Percentiles rank a stretch among this genome's conserved stretches.
Evolutionary conservation across 2,329 filamentous ascomycete genomes (phyloP).

Genomic region (Aspergillus aculeatus): DNA sequence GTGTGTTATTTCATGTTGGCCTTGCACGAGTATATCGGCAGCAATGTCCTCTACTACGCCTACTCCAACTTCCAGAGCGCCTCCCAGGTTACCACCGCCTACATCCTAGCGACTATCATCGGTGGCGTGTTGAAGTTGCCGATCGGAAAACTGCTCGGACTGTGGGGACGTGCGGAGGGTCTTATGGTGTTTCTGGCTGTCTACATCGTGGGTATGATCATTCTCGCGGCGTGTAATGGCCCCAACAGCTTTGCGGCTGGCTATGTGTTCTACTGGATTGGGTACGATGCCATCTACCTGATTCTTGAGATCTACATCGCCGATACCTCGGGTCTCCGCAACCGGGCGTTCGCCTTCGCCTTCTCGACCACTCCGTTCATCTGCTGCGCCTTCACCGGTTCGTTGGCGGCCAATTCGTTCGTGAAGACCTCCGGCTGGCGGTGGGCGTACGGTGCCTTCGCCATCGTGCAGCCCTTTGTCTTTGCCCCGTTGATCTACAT

Average conservation of each 20-base stretch:
- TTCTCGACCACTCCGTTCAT: conserved; percentile 62
- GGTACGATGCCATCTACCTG: conserved; percentile 56
- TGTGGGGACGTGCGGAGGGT: conserved; percentile 63
- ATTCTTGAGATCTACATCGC: conserved; percentile 61
- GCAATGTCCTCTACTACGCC: conserved; percentile 50
- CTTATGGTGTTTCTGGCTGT: conserved; percentile 52
- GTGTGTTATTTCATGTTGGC: conserved; percentile 49
- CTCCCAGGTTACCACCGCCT: conserved; percentile 52
- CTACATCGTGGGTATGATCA: conserved; percentile 53
- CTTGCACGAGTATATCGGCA: conserved; percentile 44
- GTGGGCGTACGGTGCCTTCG: conserved; percentile 64
- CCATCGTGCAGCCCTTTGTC: conserved; percentile 58
- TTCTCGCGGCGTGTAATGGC: conserved; percentile 62
- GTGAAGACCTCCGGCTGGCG: conserved; percentile 54
- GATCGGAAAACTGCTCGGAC: conserved; percentile 61
- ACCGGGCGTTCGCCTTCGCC: conserved; percentile 61
- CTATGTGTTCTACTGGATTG: conserved; percentile 63
- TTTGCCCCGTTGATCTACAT: conserved; percentile 56
- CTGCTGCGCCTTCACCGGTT: conserved; percentile 58
- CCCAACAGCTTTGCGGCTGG: conserved; percentile 64
- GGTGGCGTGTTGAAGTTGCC: conserved; percentile 60
- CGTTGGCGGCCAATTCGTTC: conserved; percentile 53
- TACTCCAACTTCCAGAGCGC: conserved; percentile 53
- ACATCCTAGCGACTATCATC: conserved; percentile 57
- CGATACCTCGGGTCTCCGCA: conserved; percentile 61